These are phyloP conservation scores for Rhinocladiella mackenziei DNA, from an alignment of 2,329 filamentous ascomycete species.

Conservation along the genomic window DNA sequence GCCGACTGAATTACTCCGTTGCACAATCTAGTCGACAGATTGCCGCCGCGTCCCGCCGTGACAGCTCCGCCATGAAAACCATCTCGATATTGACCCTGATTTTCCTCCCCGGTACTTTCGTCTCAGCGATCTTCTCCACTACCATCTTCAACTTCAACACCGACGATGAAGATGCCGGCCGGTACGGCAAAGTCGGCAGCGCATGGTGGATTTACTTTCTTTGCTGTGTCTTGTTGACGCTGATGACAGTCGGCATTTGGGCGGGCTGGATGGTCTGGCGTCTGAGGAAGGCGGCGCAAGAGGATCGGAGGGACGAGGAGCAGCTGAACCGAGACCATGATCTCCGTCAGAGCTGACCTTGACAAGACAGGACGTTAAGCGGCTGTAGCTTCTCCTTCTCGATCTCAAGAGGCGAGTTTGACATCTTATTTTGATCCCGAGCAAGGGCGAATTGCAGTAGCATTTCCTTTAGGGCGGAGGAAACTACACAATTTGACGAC, in stretches of 20 bases:
- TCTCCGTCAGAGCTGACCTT: too few relatives aligned
- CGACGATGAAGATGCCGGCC: neutral
- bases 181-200: neutral
- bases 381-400: too few relatives aligned
- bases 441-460: too few relatives aligned
- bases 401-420: too few relatives aligned
- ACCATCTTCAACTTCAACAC: neutral
- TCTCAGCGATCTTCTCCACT: constrained; percentile 7
- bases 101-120: constrained; percentile 29
- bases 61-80: constrained; percentile 31
- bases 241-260: neutral
- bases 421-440: too few relatives aligned
- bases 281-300: neutral
- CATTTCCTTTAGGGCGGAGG: too few relatives aligned
- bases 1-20: constrained; percentile 24
- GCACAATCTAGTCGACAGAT: constrained; percentile 2
- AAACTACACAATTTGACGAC: too few relatives aligned
- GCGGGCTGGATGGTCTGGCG: neutral
- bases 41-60: constrained; percentile 23
- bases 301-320: neutral
- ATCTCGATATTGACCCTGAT: constrained; percentile 28
- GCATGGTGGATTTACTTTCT: neutral
- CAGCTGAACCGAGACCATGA: too few relatives aligned
- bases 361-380: too few relatives aligned
- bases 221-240: neutral